Evolutionary conservation across 768 basidiomycete species (phyloP), one percentile per base, ranked within the genome.

Genomic region (Crucibulum laeve): DNA sequence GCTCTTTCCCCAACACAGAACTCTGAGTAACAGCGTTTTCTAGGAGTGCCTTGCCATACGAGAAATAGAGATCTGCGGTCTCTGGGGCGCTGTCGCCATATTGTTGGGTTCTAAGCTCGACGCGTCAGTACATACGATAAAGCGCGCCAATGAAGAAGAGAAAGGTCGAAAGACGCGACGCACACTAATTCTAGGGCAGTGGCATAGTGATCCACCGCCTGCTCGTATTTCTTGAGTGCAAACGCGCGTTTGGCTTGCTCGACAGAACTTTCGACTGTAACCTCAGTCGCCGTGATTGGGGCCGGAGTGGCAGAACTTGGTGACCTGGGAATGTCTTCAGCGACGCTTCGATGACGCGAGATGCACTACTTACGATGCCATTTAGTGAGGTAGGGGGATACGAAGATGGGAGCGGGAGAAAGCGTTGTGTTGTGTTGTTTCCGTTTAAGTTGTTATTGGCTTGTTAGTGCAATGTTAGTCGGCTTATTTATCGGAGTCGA

Each of bases 1-100:
- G n/a, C n/a, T 91, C 90, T 57, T 91, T 91, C 1, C 91, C 93
- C 44, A 99, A 65, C n/a, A 97, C 95, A 0, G 84, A 79, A 45
- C 69, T 85, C 56, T 92, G 87, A 3, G 80, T 65, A 46, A 97
- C 89, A 4, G 93, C 95, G 56, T 95, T 91, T 67, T 93, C 92
- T 43, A 96, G 74, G 32, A 98, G 66, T 3, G 96, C 92, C 61
- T 87, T 92, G 11, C 96, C 96, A 57, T 98, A 99, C 3, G 79
- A 73, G 46, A 95, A 85, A 48, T 97, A 88, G 17, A 95, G 60
- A 55, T 97, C 91, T 5, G 92, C 95, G 42, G 77, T 83, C 56
- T 89, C 83, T 0, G 87, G 84, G 18, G 86, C 80, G 55, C 91
- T 75, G 38, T 98, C 93, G 26, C 82, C 88, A 46, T 82, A 68